Evolutionary conservation across 2,329 filamentous ascomycete species (phyloP).

Genomic region (Fusarium clavum): DNA sequence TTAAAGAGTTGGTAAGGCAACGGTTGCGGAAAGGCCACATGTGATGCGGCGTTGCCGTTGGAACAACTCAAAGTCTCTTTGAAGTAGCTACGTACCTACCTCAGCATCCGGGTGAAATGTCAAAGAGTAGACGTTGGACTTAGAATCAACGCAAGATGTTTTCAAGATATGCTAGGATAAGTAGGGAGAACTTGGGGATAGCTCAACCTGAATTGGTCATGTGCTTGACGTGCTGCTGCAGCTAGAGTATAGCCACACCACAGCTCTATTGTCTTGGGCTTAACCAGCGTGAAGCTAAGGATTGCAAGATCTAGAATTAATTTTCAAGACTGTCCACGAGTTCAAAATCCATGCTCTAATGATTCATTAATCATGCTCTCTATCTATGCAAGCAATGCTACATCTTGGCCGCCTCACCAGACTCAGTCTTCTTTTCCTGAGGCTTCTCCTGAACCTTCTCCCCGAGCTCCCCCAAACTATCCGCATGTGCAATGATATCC

Average conservation of each 20-base stretch:
- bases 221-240: neutral
- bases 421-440: constrained; percentile 46
- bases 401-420: constrained; percentile 50
- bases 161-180: neutral
- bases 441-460: constrained; percentile 51
- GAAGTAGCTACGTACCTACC: neutral
- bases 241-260: neutral
- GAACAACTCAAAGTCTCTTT: neutral
- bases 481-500: constrained; percentile 60
- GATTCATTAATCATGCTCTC: neutral
- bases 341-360: neutral
- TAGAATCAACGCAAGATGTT: neutral
- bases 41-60: neutral
- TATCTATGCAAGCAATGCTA: constrained; percentile 27
- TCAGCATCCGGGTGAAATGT: neutral
- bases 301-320: neutral
- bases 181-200: neutral
- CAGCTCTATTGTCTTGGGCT: neutral
- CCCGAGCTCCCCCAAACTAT: constrained; percentile 60
- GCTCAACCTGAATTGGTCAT: too few species aligned
- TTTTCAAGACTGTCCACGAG: neutral
- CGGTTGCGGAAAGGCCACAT: neutral
- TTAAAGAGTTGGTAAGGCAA: neutral
- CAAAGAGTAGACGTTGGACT: neutral
- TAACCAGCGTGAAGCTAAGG: neutral